Evolutionary conservation across 139 green algal genomes (phyloP).

Genomic region (Micractinium sp.): DNA sequence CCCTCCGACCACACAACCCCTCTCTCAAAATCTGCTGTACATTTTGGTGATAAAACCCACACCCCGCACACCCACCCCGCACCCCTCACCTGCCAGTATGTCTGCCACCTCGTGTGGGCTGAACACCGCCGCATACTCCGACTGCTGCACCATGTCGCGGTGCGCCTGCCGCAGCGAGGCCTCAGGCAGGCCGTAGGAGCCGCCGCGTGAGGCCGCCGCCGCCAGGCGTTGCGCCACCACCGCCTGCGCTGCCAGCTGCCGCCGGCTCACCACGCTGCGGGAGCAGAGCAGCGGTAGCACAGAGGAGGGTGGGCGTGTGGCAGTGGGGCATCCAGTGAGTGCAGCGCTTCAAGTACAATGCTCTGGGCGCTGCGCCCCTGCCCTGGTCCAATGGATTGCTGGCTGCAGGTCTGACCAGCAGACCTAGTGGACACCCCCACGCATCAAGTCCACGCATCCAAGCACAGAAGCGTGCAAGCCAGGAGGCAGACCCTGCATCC

Average conservation of each 20-base stretch:
- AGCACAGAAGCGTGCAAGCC: not conserved
- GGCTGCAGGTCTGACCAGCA: not conserved
- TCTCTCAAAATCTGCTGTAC: too few species aligned
- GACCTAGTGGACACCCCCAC: not conserved
- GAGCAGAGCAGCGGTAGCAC: not conserved
- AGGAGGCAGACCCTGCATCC: not conserved
- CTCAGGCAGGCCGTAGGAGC: not conserved
- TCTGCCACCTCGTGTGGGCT: constrained; percentile 17
- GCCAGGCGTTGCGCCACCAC: not conserved
- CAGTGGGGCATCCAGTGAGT: too few species aligned
- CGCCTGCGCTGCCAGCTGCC: constrained; percentile 4
- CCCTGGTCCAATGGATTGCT: too few species aligned
- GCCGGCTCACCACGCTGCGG: constrained; percentile 29
- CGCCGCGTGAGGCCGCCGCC: not conserved
- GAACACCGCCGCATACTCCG: constrained; percentile 7
- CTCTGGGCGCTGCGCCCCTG: too few species aligned
- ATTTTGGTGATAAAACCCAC: too few species aligned
- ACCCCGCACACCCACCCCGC: too few species aligned
- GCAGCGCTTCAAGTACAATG: too few species aligned
- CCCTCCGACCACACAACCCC: not conserved
- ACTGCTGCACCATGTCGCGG: not conserved
- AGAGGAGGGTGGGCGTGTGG: not conserved
- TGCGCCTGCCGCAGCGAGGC: constrained; percentile 6
- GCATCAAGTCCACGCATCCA: not conserved
- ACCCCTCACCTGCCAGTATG: constrained; percentile 9